Evolutionary conservation across 768 basidiomycete species (phyloP), one percentile per base, ranked within the genome.

Genomic region (Suillus discolor): DNA sequence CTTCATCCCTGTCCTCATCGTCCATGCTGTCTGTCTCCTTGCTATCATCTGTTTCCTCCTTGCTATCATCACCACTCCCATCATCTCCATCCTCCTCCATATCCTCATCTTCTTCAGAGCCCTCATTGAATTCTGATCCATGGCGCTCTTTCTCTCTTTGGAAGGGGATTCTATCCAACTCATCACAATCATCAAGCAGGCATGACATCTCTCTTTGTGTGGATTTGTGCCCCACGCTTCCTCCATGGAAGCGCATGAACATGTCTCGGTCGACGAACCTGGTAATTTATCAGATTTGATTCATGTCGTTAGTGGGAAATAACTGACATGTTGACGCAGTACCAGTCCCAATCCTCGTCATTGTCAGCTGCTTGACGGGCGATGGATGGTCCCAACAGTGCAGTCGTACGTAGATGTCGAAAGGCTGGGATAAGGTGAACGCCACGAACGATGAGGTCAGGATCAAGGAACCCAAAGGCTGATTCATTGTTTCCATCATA

Each of bases 191-290:
- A 28, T 65, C 42, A 15, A 49, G 39, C 20, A 62, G 44, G 61
- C 44, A 62, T 44, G 42, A 44, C 7, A 16, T 44, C 42, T 44
- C 42, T 44, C n/a, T 39, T 16, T 34, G 55, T 25, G n/a, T 57
- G 18, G 61, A 20, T 34, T 53, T 61, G 53, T 80, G 78, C 6
- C 79, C 78, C 36, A 79, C 66, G 4, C 74, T 78, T 15, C 72
- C 65, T 3, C 75, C 75, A 20, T 65, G 62, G 62, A 69, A 79
- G 20, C 77, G 70, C 74, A 80, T 78, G 34, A 79, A 65, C 78
- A 79, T 83, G 47, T 82, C 81, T 9, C 78, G 68, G 65, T 82
- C 80, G 23, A 78, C 77, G 64, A 81, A 81, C 11, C 81, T 82
- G 42, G 16, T 44, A 44, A 1, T 44, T 3, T 5, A 1, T 44